phyloP scores from a whole-genome alignment of 495 filamentous ascomycete genomes.

The Xanthoparmelia taractica region DNA sequence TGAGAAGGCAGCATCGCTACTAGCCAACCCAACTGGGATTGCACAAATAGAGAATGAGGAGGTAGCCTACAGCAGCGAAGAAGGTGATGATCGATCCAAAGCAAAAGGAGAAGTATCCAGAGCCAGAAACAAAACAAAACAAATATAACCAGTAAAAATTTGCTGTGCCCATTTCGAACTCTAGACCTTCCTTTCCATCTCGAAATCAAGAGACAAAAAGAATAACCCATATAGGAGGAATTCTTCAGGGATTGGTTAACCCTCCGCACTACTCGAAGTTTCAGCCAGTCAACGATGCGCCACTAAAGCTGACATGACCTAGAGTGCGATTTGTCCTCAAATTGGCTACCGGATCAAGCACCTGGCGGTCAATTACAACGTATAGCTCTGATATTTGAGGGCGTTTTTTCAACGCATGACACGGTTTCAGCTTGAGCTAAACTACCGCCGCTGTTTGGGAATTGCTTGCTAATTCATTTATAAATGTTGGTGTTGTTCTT shows the following conservation, averaged over 20 bases:
- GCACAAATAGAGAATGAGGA: not conserved
- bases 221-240: not conserved
- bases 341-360: slow-evolving; percentile 3
- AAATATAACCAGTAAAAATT: not conserved
- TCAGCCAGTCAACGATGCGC: not conserved
- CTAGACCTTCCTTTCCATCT: not conserved
- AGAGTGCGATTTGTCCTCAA: slow-evolving; percentile 4
- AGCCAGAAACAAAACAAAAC: not conserved
- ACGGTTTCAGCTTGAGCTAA: not conserved
- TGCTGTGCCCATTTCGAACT: not conserved
- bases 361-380: slow-evolving; percentile 4
- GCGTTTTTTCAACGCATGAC: not conserved
- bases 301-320: not conserved
- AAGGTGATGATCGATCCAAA: not conserved
- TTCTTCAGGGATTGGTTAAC: slow-evolving; percentile 4
- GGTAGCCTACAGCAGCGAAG: no score
- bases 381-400: not conserved
- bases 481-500: no score
- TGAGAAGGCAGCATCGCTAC: not conserved
- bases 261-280: slow-evolving; percentile 7
- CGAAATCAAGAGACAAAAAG: not conserved
- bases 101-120: not conserved
- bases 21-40: not conserved
- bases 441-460: not conserved
- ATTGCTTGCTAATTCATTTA: not conserved